Evolutionary conservation across 1,139 yeast species (phyloP), one percentile per base, ranked within the genome.

Genomic region (Kodamaea plutei): DNA sequence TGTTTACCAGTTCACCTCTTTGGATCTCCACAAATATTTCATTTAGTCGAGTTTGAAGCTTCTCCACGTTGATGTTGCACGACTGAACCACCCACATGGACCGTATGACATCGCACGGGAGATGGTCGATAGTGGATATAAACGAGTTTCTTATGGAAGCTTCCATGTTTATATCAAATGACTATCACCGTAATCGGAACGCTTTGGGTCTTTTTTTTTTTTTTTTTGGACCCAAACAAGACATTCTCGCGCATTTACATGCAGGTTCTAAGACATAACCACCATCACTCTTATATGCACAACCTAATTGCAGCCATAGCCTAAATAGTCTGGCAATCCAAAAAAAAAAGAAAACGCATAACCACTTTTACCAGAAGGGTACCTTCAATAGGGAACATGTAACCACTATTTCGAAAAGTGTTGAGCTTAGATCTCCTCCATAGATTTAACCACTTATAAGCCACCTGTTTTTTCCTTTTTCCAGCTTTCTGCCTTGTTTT

Each of bases 61-160:
- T 52, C 11, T 50, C 54, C 3, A 60, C 47, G 9, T 47, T 40
- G 16, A 64, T 43, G 35, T 67, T 68, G 30, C 67, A 53, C 13
- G 62, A 48, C 36, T 68, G 74, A 3, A 67, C 50, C n/a, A 67
- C 43, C 74, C 74, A 68, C 9, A 67, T 44, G 2, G 72, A 64
- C 28, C 74, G 61, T 18, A 67, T 55, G 2, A 68, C 50, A 39
- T 68, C 74, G 38, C 72, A 61, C 14, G 74, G 73, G 20, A 68
- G 49, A 40, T 68, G 74, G 40, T 68, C 74, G 5, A 67, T 54
- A 3, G 72, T 65, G 14, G 72, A 59, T 20, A 68, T 61, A 43
- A 64, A 68, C 11, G 71, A 57, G 41, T 61, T 65, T 23, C 34
- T 33, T 15, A 31, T 15, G 11, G 32, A 22, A 10, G 26, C 25